Percentiles rank a stretch among this genome's conserved stretches.
These are phyloP conservation scores for Nakazawaea ishiwadae DNA, from an alignment of 805 yeast species.

Conservation along the genomic window DNA sequence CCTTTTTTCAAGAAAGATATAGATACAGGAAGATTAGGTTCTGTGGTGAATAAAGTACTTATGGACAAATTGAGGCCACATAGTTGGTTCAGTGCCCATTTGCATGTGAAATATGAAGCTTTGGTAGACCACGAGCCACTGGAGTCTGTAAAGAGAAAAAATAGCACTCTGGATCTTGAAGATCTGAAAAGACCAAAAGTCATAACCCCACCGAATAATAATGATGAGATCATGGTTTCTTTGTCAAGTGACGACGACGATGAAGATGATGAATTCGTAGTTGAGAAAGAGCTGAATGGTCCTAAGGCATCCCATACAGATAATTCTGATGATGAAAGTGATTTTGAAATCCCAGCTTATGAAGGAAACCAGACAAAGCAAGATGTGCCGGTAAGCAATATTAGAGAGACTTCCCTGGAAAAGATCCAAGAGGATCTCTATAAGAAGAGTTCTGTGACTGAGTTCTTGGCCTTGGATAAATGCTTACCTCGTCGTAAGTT, in stretches of 20 bases:
- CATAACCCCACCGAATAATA: constrained; percentile 15
- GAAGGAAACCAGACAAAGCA: no score
- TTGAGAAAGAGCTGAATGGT: constrained; percentile 1
- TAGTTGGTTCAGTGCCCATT: constrained; percentile 86
- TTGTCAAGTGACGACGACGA: constrained; percentile 16
- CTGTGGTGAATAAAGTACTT: constrained; percentile 57
- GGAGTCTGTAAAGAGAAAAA: constrained; percentile 13
- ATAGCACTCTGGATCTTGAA: not conserved
- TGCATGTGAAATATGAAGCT: constrained; percentile 75
- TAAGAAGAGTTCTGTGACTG: no score
- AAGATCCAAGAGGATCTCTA: not conserved
- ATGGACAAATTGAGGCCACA: constrained; percentile 53
- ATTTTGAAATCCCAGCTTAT: constrained; percentile 5
- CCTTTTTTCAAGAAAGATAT: constrained; percentile 69
- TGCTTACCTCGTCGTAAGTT: constrained; percentile 64
- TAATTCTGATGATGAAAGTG: not conserved
- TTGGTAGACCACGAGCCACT: constrained; percentile 25
- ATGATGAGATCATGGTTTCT: constrained; percentile 24
- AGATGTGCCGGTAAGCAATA: no score
- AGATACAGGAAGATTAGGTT: constrained; percentile 57
- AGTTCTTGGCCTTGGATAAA: constrained; percentile 80
- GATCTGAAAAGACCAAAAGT: constrained; percentile 11
- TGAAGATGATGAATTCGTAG: constrained; percentile 14
- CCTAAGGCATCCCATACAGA: no score
- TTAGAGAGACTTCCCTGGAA: no score